Base-by-base conservation (phyloP, 1,139 yeast species). In the Pichia kudriavzevii region DNA sequence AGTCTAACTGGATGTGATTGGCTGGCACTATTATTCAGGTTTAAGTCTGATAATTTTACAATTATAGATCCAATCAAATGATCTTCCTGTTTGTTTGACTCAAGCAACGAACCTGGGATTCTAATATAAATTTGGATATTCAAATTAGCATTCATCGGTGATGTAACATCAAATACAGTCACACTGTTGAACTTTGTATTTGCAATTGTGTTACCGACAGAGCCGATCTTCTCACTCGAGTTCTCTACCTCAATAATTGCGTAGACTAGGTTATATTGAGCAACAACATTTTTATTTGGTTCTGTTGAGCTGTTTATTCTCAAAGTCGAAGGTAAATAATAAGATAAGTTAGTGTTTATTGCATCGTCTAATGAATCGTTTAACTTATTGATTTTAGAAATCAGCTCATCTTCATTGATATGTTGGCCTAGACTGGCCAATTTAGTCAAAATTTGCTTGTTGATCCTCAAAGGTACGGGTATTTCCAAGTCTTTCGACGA, bases 111-210 rank as follows among this genome's bases (percentile, higher is more conserved):
- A 17, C 77, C 75, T 9, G 94, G 94, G 38, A 84, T 69, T 42
- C 91, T 68, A 34, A 82, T 78, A 55, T 81, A 87, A 23, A 83
- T 69, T 56, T 82, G 88, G 37, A 85, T 64, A 46, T 73, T 78
- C 38, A 77, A 56, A 35, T 60, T 39, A 3, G 58, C 52, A n/a
- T 52, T 53, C 26, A 46, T 51, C 24, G 66, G 68, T 31, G 84
- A 74, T 10, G 94, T 79, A 18, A 88, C 94, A 67, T 91, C 98
- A 56, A 91, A 91, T 8, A 88, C 78, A 10, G 94, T 83, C 15
- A 84, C 87, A 48, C 82, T 83, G 56, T 87, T 88, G 77, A 95
- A 91, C 16, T 66, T 65, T 3, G 88, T 84, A 35, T 63, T 57
- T 18, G 69, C 67, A 40, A 77, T 63, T 2, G 60, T 52, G 35